Base-by-base conservation (phyloP, 2,329 filamentous ascomycete species). In the Ophiocordyceps camponoti-rufipedis region DNA sequence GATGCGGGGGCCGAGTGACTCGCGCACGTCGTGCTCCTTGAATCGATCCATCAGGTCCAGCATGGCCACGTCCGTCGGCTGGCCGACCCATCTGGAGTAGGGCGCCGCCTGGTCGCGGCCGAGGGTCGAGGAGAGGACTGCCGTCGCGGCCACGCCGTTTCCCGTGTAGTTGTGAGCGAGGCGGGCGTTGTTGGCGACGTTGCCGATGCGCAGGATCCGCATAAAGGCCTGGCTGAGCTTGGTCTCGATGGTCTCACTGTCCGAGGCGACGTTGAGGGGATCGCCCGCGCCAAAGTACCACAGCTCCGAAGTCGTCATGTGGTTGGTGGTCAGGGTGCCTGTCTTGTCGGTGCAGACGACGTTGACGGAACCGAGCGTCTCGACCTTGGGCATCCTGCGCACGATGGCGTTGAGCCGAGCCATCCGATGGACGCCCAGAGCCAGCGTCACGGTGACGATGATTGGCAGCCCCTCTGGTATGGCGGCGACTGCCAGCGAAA, bases 301-400 rank as follows among this genome's bases (percentile, higher is more conserved):
- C 69, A 98, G 80, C 57, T 91, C 94, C 14, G 87, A 88, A 0
- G 87, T 87, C 1, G 91, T 94, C 91, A 98, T 96, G 59, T 98
- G 91, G 58, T 96, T 98, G 58, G 88, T 87, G 0, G 91, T 98
- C 49, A 98, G 67, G 1, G 91, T 98, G 31, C 89, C 86, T 41
- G 91, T 98, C 67, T 98, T 98, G 69, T 98, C 91, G 53, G 87
- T 95, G 67, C 93, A 98, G 7, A 98, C 86, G n/a, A 98, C 88
- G 56, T 96, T 98, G 48, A 98, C 91, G n/a, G 88, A 95, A 9
- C 93, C 93, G 5, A 98, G 67, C 0, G 91, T 98, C 61, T 98
- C 91, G 9, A 98, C 93, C 62, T 91, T 96, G 19, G 93, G 93
- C 64, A 98, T 82, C 57, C 85, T 82, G 53, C 91, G 82, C 48